These are phyloP conservation scores for Candolleomyces eurysporus DNA, from an alignment of 768 basidiomycete species.

Conservation along the genomic window DNA sequence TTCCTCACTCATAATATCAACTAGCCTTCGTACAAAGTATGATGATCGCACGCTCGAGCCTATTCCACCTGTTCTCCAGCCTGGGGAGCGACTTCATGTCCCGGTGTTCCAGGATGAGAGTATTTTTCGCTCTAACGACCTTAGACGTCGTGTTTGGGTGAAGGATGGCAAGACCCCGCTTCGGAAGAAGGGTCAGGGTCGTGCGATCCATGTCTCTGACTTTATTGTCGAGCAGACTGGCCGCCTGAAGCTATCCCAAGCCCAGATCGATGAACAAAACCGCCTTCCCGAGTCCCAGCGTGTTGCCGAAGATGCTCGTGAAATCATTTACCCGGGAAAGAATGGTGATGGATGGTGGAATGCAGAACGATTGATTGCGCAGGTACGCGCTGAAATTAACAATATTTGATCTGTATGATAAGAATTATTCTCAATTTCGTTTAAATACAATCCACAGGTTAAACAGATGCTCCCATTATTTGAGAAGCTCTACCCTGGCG, in stretches of 20 bases:
- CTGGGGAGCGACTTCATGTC: slow-evolving; percentile 22
- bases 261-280: slow-evolving; percentile 17
- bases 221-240: slow-evolving; percentile 27
- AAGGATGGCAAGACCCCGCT: slow-evolving; percentile 19
- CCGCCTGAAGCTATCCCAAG: slow-evolving; percentile 18
- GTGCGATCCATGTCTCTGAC: slow-evolving; percentile 27
- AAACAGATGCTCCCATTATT: slow-evolving; percentile 23
- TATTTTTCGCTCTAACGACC: slow-evolving; percentile 21
- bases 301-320: slow-evolving; percentile 23
- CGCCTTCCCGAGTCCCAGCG: slow-evolving; percentile 16
- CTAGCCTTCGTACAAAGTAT: slow-evolving; percentile 2
- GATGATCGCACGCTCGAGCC: slow-evolving; percentile 1
- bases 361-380: slow-evolving; percentile 24
- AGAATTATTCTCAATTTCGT: background rate
- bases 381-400: slow-evolving; percentile 24
- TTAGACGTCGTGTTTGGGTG: slow-evolving; percentile 10
- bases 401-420: background rate
- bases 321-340: slow-evolving; percentile 30
- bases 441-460: slow-evolving; percentile 8
- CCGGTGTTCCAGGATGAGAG: slow-evolving; percentile 28
- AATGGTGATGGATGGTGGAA: slow-evolving; percentile 35
- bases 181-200: slow-evolving; percentile 29
- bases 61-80: slow-evolving; percentile 14
- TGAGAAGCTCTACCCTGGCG: slow-evolving; percentile 26
- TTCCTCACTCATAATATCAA: background rate